phyloP scores from a whole-genome alignment of 495 filamentous ascomycete genomes.

The Friedmanniomyces simplex region DNA sequence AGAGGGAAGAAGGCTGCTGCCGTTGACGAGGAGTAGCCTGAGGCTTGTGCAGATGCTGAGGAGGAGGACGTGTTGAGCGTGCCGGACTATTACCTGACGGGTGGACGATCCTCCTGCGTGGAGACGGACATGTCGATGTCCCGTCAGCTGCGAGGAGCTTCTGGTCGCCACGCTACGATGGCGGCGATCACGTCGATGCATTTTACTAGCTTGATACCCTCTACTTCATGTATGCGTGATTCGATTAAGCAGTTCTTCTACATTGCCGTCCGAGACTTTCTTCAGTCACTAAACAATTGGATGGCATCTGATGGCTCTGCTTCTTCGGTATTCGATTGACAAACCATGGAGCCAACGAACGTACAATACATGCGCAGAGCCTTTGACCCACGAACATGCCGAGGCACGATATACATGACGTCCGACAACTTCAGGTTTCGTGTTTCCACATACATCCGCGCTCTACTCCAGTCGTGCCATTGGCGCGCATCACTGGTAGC shows the following conservation, averaged over 20 bases:
- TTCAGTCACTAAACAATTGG: no score
- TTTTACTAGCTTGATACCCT: constrained; percentile 1
- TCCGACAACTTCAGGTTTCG: not conserved
- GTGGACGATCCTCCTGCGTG: no score
- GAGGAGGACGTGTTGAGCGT: no score
- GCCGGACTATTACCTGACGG: no score
- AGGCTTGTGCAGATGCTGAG: not conserved
- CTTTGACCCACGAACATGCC: not conserved
- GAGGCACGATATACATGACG: not conserved
- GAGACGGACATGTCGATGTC: no score
- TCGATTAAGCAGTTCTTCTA: not conserved
- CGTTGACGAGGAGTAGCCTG: constrained; percentile 12
- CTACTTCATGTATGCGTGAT: not conserved
- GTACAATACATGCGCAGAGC: no score
- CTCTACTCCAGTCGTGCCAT: not conserved
- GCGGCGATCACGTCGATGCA: not conserved
- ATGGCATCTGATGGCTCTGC: no score
- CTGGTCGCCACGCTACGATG: no score
- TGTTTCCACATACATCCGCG: no score
- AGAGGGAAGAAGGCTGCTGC: constrained; percentile 24
- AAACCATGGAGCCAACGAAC: no score
- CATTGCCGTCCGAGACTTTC: not conserved
- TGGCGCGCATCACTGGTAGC: not conserved
- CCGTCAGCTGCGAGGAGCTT: no score
- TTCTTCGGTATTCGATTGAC: no score